Evolutionary conservation across 225 moss, liverwort and hornwort species (phyloP).

Genomic region (Ulota crispa): DNA sequence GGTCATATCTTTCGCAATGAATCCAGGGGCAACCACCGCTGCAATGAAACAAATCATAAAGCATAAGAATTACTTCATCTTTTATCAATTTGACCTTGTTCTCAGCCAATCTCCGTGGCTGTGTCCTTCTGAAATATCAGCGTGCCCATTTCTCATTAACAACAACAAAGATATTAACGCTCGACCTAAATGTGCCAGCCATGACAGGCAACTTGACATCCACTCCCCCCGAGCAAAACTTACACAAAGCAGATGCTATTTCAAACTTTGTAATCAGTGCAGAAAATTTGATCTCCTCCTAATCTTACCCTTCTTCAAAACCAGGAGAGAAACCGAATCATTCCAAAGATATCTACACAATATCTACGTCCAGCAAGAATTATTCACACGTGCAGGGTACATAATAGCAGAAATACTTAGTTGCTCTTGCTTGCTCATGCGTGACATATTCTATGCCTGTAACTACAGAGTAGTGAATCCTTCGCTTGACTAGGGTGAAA

Average conservation of each 20-base stretch:
- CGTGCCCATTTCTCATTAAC: not conserved
- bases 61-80: not conserved
- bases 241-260: not conserved
- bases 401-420: not conserved
- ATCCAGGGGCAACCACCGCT: slow-evolving; percentile 71
- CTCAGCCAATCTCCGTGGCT: not conserved
- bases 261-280: too few relatives aligned
- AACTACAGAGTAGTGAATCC: not conserved
- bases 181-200: not conserved
- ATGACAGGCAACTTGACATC: not conserved
- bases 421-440: not conserved
- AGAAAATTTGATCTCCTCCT: not conserved
- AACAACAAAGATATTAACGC: too few relatives aligned
- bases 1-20: slow-evolving; percentile 68
- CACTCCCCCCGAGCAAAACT: not conserved
- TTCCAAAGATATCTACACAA: not conserved
- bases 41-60: slow-evolving; percentile 18
- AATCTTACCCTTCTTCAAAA: not conserved
- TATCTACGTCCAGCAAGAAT: not conserved
- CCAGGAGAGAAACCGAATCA: not conserved
- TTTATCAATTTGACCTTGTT: not conserved
- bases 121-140: not conserved
- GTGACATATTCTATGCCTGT: not conserved
- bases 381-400: not conserved
- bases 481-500: not conserved